Evolutionary conservation across 139 green algal species (phyloP), one percentile per base, ranked within the genome.

Genomic region (Asterochloris sp.): DNA sequence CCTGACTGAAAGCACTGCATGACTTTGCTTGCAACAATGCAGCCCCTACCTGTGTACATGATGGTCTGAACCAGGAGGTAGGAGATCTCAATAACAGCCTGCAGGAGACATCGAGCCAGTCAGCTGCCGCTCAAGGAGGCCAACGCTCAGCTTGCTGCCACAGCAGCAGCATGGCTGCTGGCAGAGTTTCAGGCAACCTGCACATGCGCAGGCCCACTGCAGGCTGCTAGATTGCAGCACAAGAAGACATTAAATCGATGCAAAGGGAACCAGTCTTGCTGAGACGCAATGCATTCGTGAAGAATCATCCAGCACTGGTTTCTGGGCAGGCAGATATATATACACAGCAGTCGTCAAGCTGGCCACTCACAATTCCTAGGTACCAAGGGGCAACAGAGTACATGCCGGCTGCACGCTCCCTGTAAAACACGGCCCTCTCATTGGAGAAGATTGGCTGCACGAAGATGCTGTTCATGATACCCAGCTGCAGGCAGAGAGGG

Each of bases 351-450:
- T n/a, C n/a, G n/a, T 6, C 38, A 54, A 54, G 2, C 38, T 54
- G 21, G 47, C 13, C 14, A 80, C 60, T 26, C 13, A 80, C 76
- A 61, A 80, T 80, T 24, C 60, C 76, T 14, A 80, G 24, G 54
- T 80, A 82, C 54, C 66, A 85, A 29, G 82, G 76, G 24, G 74
- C 21, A 0, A 79, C 76, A 23, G n/a, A 24, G 76, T 85, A 85
- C 76, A 82, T 82, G 76, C 74, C 69, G 16, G 86, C 81, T n/a
- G 83, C 82, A 1, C 84, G 75, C 84, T 93, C 90, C 10, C 89
- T 74, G 83, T 94, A 94, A 76, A 85, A 95, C 12, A 94, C 89
- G 16, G 77, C 28, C 9, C 89, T 86, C 86, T 94, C 89, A 10
- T 74, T 78, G 6, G 71, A 62, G 10, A 92, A 68, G 10, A 91